Percentiles rank a stretch among this genome's conserved stretches.
Evolutionary conservation across 2,329 filamentous ascomycete genomes (phyloP).

Genomic region (Metarhizium guizhouense): DNA sequence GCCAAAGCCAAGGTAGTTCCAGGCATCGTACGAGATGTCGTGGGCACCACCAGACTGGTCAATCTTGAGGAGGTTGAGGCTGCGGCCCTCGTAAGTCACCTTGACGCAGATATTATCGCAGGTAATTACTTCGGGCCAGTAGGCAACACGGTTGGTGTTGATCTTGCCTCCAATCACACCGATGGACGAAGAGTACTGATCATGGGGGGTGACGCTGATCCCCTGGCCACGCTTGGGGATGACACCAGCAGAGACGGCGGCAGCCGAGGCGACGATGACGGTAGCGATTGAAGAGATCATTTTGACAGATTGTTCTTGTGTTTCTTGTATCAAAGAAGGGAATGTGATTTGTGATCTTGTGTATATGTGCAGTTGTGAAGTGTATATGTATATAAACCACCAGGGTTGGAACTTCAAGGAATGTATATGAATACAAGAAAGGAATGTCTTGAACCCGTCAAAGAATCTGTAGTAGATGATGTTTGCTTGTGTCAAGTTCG

Average conservation of each 20-base stretch:
- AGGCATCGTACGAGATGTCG: slow-evolving; percentile 54
- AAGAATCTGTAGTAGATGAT: not conserved
- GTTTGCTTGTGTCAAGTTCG: not conserved
- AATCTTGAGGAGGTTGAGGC: slow-evolving; percentile 48
- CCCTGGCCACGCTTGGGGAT: slow-evolving; percentile 11
- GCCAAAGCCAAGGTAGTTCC: slow-evolving; percentile 48
- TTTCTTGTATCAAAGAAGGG: slow-evolving; percentile 9
- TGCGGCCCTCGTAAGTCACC: slow-evolving; percentile 38
- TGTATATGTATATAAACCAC: not conserved
- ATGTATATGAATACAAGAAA: not conserved
- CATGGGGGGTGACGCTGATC: slow-evolving; percentile 40
- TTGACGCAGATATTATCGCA: slow-evolving; percentile 50
- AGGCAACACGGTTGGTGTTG: slow-evolving; percentile 51
- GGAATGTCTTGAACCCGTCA: not conserved
- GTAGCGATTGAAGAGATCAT: slow-evolving; percentile 22
- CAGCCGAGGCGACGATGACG: slow-evolving; percentile 20
- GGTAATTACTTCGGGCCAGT: slow-evolving; percentile 45
- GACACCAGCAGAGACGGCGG: slow-evolving; percentile 19
- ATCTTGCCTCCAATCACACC: slow-evolving; percentile 53
- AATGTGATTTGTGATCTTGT: slow-evolving; percentile 2
- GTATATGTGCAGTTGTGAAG: not conserved
- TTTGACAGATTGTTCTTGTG: not conserved
- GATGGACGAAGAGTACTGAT: slow-evolving; percentile 45
- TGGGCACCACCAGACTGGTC: slow-evolving; percentile 47
- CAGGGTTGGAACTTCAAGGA: not conserved